These are phyloP conservation scores for Zelonia costaricensis DNA, from an alignment of 208 protist genomes.

Conservation along the genomic window DNA sequence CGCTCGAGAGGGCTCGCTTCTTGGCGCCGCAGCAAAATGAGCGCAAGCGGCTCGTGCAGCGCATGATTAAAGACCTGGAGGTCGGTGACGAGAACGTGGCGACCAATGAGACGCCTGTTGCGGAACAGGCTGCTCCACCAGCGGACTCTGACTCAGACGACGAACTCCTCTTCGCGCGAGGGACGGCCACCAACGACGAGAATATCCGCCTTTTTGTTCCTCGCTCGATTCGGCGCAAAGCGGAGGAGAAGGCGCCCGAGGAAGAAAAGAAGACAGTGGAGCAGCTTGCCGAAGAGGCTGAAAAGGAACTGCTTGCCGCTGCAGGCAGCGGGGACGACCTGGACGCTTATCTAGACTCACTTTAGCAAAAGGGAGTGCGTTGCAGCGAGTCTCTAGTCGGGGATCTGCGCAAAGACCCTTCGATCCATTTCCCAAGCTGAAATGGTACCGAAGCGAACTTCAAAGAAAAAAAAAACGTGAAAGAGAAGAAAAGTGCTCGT, in stretches of 20 bases:
- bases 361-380: no score
- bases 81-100: constrained; percentile 4
- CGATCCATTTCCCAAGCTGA: no score
- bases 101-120: background rate
- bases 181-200: constrained; percentile 1
- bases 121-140: constrained; percentile 1
- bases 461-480: background rate
- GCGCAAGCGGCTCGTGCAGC: constrained; percentile 57
- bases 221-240: constrained; percentile 11
- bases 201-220: constrained; percentile 26
- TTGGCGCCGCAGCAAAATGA: constrained; percentile 72
- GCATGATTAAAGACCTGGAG: constrained; percentile 49
- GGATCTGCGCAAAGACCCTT: no score
- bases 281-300: constrained; percentile 40
- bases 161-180: constrained; percentile 12
- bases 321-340: constrained; percentile 34
- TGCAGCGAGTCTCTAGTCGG: no score
- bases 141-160: constrained; percentile 30
- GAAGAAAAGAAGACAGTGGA: background rate
- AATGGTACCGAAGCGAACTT: no score
- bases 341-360: constrained; percentile 61
- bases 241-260: constrained; percentile 5
- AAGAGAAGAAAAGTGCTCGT: background rate
- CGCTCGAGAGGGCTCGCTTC: constrained; percentile 52
- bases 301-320: constrained; percentile 43